Percentiles rank a stretch among this genome's conserved stretches.
These are phyloP conservation scores for Globisporangium viniferum DNA, from an alignment of 352 stramenopile genomes.

Conservation along the genomic window DNA sequence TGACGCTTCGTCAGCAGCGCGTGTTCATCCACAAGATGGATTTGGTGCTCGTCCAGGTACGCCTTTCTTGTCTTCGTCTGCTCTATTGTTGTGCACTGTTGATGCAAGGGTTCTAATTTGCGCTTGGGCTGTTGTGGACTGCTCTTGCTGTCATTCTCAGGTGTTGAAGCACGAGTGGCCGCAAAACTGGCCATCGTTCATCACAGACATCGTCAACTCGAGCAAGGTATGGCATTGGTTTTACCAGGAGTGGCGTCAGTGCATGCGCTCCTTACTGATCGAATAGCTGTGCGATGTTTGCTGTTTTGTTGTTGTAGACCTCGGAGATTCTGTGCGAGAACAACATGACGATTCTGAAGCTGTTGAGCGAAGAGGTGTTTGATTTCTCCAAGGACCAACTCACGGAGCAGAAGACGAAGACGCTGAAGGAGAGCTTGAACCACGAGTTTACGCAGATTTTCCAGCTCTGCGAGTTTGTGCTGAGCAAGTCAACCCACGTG, in stretches of 20 bases:
- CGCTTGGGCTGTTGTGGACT: background rate
- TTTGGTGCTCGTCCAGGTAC: conserved; percentile 91
- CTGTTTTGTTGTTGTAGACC: conserved; percentile 53
- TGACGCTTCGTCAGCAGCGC: conserved; percentile 82
- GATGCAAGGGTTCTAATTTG: background rate
- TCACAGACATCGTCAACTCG: conserved; percentile 93
- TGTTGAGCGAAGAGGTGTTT: conserved; percentile 99
- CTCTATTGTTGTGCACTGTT: background rate
- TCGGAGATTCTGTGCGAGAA: conserved; percentile 99
- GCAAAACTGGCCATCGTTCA: conserved; percentile 99
- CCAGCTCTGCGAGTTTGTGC: conserved; percentile 97
- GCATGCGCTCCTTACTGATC: background rate
- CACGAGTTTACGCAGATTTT: conserved; percentile 99
- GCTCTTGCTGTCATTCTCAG: conserved; percentile 5
- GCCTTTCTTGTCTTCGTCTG: background rate
- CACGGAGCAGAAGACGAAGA: conserved; percentile 97
- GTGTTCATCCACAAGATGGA: conserved; percentile 97
- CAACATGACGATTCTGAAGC: conserved; percentile 99
- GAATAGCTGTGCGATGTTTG: background rate
- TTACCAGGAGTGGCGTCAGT: background rate
- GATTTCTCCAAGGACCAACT: conserved; percentile 99
- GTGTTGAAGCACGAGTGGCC: conserved; percentile 99
- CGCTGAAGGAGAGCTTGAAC: conserved; percentile 97
- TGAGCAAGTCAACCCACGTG: conserved; percentile 92
- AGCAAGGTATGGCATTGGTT: conserved; percentile 56